A percentile compares a stretch with the other conserved stretches of the same genome.
These are phyloP conservation scores for Solanum rostratum DNA, from an alignment of 257 asterid species.

Conservation along the genomic window DNA sequence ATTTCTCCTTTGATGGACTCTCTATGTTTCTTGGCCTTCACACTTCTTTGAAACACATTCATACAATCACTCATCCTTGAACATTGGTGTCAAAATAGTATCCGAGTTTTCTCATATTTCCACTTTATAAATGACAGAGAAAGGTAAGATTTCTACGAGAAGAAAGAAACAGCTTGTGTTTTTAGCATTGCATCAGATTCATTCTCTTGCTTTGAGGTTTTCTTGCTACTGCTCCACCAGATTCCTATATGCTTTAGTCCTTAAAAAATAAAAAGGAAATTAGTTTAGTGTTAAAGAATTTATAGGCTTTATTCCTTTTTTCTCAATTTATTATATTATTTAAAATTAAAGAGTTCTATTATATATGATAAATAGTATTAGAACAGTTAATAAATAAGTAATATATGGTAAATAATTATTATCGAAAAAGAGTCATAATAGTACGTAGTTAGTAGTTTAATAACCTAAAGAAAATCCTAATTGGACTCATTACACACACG, in stretches of 20 bases:
- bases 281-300: neutral
- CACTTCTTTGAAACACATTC: conserved; percentile 12
- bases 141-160: neutral
- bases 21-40: neutral
- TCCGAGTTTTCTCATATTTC: neutral
- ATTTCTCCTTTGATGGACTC: conserved; percentile 20
- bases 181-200: conserved; percentile 25
- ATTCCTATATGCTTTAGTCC: neutral
- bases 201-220: conserved; percentile 10
- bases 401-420: too few relatives aligned
- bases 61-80: conserved; percentile 11
- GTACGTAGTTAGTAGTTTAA: too few relatives aligned
- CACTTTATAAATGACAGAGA: neutral
- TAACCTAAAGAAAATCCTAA: too few relatives aligned
- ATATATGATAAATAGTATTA: too few relatives aligned
- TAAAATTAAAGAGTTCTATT: too few relatives aligned
- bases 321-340: too few relatives aligned
- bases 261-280: neutral
- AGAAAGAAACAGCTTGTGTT: conserved; percentile 7
- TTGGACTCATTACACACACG: too few relatives aligned
- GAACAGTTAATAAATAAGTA: too few relatives aligned
- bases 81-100: neutral
- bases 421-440: too few relatives aligned
- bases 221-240: neutral
- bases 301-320: too few relatives aligned